Evolutionary conservation across 495 filamentous ascomycete species (phyloP), one percentile per base, ranked within the genome.

Genomic region (Parachaetomium inaequale): DNA sequence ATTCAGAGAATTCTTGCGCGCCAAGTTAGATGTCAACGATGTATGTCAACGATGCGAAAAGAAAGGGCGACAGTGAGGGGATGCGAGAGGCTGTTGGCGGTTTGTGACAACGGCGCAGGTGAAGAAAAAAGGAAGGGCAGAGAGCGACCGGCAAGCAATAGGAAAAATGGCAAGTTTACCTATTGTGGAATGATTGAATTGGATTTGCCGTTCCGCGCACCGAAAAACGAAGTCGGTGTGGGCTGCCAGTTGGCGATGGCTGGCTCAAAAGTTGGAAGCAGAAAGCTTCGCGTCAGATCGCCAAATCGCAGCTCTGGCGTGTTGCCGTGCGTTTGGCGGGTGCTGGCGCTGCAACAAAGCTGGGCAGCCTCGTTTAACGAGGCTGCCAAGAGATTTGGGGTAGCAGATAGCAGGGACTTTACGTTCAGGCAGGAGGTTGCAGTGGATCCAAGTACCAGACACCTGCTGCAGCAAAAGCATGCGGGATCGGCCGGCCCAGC

Each of bases 281-380:
- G 32, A 32, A 59, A 55, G 62, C 40, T 66, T 66, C 66, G 66
- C 68, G 68, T 67, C 67, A 63, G 64, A 63, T 57, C 57, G 55
- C 63, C 63, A 64, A 64, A 65, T 57, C 58, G 28, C 46, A 58
- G 32, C 26, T 32, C 42, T 61, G 58, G 62, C 65, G 65, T 64
- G 51, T 53, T 67, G n/a, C n/a, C n/a, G n/a, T 59, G 59, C 60
- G 23, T 55, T 56, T 50, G 38, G 23, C 19, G 8, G 49, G 28
- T 21, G n/a, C 4, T 19, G 23, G 38, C n/a, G 23, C 42, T 47
- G 43, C 28, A 59, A 29, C 21, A 17, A 38, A 21, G 15, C 2
- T 21, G 45, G 40, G 28, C 60, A 68, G 66, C 63, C 66, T 66
- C 53, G 50, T 52, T 50, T 25, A 25, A 36, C 60, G 54, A 66